Conservation (phyloP, 805 yeast genomes). For the Candida lessepsii region DNA sequence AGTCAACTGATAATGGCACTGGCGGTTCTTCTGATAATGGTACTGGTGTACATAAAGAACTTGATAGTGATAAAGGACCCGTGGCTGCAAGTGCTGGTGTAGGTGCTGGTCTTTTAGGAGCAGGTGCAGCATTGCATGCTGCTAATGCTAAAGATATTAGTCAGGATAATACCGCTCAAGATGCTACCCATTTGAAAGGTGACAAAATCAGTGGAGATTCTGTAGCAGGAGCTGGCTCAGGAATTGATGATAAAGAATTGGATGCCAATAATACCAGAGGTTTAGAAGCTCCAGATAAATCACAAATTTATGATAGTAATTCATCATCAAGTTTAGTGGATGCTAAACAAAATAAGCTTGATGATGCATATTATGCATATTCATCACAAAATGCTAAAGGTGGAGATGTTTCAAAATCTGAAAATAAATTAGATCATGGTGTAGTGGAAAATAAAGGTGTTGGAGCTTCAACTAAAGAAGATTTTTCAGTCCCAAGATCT, state of each 20-base stretch:
- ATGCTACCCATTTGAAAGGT: no score
- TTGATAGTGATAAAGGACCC: not conserved
- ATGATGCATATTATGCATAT: slow-evolving; percentile 11
- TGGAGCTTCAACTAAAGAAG: not conserved
- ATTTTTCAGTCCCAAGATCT: slow-evolving; percentile 13
- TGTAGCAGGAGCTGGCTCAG: no score
- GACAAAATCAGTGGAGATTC: no score
- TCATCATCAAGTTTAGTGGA: slow-evolving; percentile 14
- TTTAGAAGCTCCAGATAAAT: slow-evolving; percentile 3
- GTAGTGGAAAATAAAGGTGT: slow-evolving; percentile 1
- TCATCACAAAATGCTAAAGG: slow-evolving; percentile 5
- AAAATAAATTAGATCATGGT: not conserved
- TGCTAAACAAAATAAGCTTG: slow-evolving; percentile 1
- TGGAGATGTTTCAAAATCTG: not conserved
- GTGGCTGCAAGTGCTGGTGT: slow-evolving; percentile 8
- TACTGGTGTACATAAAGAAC: slow-evolving; percentile 5
- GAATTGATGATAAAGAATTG: no score
- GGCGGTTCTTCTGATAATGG: not conserved
- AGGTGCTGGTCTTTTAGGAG: slow-evolving; percentile 2
- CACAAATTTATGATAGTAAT: slow-evolving; percentile 9
- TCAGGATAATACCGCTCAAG: no score
- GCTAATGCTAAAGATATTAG: not conserved
- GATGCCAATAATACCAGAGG: not conserved
- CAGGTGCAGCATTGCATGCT: not conserved
- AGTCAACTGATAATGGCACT: slow-evolving; percentile 35